Evolutionary conservation across 192 early-diverging fungal genomes (phyloP).

Genomic region (Podila clonocystis): DNA sequence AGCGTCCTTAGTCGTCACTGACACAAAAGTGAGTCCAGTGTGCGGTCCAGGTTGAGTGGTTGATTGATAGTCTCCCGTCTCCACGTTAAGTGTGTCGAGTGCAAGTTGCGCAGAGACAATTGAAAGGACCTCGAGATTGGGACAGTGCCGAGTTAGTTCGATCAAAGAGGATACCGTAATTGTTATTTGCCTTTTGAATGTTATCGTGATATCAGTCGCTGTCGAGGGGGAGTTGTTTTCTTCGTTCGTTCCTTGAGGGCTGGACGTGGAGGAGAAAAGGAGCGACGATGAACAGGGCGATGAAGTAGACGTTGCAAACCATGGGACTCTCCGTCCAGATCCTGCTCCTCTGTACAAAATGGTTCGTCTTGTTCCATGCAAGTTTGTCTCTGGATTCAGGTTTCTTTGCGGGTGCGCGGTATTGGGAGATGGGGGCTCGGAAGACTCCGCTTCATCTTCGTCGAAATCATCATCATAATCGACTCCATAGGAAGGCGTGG

Average conservation of each 20-base stretch:
- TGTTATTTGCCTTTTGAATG: slow-evolving; percentile 22
- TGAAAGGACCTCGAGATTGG: slow-evolving; percentile 45
- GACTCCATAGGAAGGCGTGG: too few relatives aligned
- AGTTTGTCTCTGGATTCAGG: too few relatives aligned
- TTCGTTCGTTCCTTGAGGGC: neutral
- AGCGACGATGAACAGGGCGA: too few relatives aligned
- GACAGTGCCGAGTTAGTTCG: slow-evolving; percentile 54
- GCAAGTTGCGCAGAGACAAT: slow-evolving; percentile 46
- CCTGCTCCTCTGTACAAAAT: too few relatives aligned
- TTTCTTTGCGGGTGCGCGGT: too few relatives aligned
- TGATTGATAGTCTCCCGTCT: slow-evolving; percentile 61
- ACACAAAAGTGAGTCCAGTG: slow-evolving; percentile 48
- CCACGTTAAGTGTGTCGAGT: slow-evolving; percentile 50
- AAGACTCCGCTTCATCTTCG: too few relatives aligned
- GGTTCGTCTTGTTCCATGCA: too few relatives aligned
- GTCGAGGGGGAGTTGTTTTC: too few relatives aligned
- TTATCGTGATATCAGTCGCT: neutral
- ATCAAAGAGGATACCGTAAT: slow-evolving; percentile 59
- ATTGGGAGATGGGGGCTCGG: too few relatives aligned
- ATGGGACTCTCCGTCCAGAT: too few relatives aligned
- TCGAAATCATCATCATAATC: too few relatives aligned
- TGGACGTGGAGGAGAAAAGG: neutral
- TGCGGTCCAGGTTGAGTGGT: slow-evolving; percentile 50
- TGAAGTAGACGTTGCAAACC: too few relatives aligned
- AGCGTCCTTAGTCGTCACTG: slow-evolving; percentile 40